Percentiles rank a stretch among this genome's conserved stretches.
phyloP scores from a whole-genome alignment of 306 rosid genomes.

The Biancaea sappan region DNA sequence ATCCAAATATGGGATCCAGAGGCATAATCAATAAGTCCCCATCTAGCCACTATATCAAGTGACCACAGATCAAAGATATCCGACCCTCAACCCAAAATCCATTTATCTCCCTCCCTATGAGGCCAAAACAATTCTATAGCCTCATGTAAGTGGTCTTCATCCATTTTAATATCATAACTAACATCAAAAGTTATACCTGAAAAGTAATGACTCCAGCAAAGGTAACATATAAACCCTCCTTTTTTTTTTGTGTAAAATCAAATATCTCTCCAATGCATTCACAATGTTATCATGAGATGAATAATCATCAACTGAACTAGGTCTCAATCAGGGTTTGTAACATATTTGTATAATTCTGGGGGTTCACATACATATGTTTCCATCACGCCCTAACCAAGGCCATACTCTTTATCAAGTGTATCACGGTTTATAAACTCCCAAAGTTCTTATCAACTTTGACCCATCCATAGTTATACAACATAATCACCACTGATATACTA shows the following conservation, averaged over 20 bases:
- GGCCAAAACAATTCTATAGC: not conserved
- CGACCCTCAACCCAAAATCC: not conserved
- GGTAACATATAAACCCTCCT: no score
- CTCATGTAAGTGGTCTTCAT: not conserved
- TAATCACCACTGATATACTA: not conserved
- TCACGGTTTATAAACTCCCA: not conserved
- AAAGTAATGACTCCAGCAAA: no score
- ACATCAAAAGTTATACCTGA: not conserved
- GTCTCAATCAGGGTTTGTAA: not conserved
- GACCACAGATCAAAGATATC: not conserved
- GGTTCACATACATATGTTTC: not conserved
- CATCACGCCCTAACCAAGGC: not conserved
- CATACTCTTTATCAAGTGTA: not conserved
- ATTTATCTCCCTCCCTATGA: not conserved
- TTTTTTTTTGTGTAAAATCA: not conserved
- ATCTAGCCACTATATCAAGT: slow-evolving; percentile 17
- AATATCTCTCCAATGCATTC: not conserved
- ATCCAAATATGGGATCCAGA: not conserved
- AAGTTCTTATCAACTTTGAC: not conserved
- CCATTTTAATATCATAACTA: not conserved
- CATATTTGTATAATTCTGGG: not conserved
- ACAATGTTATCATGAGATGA: not conserved
- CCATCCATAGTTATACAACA: not conserved
- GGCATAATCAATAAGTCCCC: not conserved
- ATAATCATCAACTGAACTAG: not conserved